phyloP scores from a whole-genome alignment of 305 asterid genomes.

The Ajuga reptans region DNA sequence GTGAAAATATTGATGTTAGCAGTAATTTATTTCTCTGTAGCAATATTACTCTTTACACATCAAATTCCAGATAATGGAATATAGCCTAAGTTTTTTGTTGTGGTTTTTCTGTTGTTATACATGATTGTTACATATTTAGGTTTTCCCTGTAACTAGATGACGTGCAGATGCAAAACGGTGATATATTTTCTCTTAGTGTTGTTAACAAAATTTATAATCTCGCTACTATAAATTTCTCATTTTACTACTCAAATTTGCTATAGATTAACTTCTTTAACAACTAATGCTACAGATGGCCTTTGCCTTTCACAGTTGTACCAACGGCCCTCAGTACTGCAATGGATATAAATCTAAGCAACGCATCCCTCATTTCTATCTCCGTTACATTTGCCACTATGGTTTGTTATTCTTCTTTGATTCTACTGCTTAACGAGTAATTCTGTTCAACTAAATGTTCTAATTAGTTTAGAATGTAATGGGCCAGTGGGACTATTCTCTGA shows the following conservation, averaged over 20 bases:
- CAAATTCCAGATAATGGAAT: neutral
- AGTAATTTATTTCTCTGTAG: no score
- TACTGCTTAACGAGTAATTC: conserved; percentile 2
- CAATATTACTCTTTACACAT: neutral
- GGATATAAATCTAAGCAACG: conserved; percentile 98
- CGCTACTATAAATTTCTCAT: neutral
- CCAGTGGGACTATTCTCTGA: neutral
- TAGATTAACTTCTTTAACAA: conserved; percentile 64
- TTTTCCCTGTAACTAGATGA: neutral
- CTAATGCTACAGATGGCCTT: conserved; percentile 96
- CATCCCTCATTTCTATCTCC: conserved; percentile 89
- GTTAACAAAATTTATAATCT: neutral
- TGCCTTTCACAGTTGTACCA: conserved; percentile 99
- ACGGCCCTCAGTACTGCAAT: conserved; percentile 94
- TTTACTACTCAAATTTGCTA: conserved; percentile 15
- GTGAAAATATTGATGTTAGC: neutral
- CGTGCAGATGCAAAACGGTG: neutral
- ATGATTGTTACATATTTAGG: neutral
- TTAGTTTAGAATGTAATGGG: neutral
- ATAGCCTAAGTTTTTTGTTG: neutral
- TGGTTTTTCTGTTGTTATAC: neutral
- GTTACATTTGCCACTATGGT: conserved; percentile 99
- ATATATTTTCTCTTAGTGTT: neutral
- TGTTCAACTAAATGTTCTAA: neutral
- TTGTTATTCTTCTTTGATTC: conserved; percentile 32